These are phyloP conservation scores for Malus sieversii DNA, from an alignment of 306 rosid genomes.

Conservation along the genomic window DNA sequence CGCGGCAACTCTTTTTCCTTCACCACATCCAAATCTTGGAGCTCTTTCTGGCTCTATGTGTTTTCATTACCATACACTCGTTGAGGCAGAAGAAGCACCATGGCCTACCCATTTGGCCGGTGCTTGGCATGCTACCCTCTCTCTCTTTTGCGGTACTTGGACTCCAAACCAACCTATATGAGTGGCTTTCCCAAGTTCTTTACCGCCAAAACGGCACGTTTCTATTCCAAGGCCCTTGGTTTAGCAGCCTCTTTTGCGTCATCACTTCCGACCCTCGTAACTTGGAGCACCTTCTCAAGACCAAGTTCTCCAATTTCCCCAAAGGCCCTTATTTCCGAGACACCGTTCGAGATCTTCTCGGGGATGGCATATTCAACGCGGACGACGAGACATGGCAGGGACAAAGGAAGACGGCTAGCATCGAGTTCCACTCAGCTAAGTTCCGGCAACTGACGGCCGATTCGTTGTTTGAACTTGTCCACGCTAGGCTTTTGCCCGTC, in stretches of 20 bases:
- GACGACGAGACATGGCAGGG: conserved; percentile 73
- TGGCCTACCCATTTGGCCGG: conserved; percentile 68
- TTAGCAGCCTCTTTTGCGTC: conserved; percentile 57
- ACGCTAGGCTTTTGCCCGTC: conserved; percentile 51
- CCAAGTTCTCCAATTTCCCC: conserved; percentile 59
- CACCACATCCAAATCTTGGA: conserved; percentile 48
- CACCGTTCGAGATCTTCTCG: conserved; percentile 63
- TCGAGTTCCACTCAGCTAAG: conserved; percentile 77
- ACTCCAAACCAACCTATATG: conserved; percentile 41
- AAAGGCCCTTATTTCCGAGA: conserved; percentile 70
- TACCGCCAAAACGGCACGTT: conserved; percentile 52
- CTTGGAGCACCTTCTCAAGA: conserved; percentile 78
- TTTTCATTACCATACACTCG: conserved; percentile 55
- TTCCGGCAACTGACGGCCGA: conserved; percentile 54
- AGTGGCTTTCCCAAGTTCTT: conserved; percentile 54
- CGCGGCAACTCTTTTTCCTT: conserved; percentile 15
- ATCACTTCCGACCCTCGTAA: conserved; percentile 81
- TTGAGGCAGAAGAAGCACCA: conserved; percentile 48
- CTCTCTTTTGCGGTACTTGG: conserved; percentile 16
- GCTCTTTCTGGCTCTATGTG: conserved; percentile 41
- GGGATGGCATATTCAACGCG: conserved; percentile 73
- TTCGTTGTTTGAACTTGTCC: conserved; percentile 63
- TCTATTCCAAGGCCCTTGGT: conserved; percentile 55
- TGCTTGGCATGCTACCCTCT: conserved; percentile 83
- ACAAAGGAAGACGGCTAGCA: conserved; percentile 81